Evolutionary conservation across 2,329 filamentous ascomycete genomes (phyloP).

Genomic region (Penicillium aurantiogriseum): DNA sequence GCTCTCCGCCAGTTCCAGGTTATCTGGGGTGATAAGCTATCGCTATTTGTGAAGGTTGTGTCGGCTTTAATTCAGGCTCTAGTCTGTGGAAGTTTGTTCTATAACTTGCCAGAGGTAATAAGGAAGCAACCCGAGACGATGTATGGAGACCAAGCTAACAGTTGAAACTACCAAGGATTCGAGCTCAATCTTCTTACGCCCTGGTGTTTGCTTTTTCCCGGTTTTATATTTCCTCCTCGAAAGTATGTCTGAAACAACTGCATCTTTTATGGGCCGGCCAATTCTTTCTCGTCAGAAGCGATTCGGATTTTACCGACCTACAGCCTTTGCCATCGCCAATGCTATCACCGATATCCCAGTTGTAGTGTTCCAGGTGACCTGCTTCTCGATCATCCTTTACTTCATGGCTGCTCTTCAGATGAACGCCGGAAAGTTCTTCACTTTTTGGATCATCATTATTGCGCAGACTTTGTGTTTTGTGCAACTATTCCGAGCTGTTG

Average conservation of each 20-base stretch:
- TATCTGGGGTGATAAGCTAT: conserved; percentile 53
- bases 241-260: conserved; percentile 58
- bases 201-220: conserved; percentile 60
- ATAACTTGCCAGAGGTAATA: conserved; percentile 50
- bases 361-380: conserved; percentile 54
- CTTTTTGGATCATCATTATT: conserved; percentile 55
- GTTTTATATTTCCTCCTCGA: conserved; percentile 61
- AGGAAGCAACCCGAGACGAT: background rate
- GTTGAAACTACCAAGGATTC: background rate
- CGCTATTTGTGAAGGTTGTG: conserved; percentile 47
- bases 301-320: conserved; percentile 64
- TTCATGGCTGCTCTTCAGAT: conserved; percentile 56
- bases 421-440: conserved; percentile 60
- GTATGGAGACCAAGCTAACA: background rate
- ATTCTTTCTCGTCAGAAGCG: conserved; percentile 67
- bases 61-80: conserved; percentile 42
- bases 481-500: conserved; percentile 51
- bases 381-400: conserved; percentile 61
- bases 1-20: conserved; percentile 50
- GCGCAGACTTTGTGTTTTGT: conserved; percentile 51
- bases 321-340: conserved; percentile 57
- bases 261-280: conserved; percentile 61
- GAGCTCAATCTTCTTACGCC: conserved; percentile 55
- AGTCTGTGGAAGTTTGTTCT: conserved; percentile 52
- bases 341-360: conserved; percentile 57